A percentile compares a stretch with the other conserved stretches of the same genome.
These are phyloP conservation scores for Colletotrichum sp. DNA, from an alignment of 2,329 filamentous ascomycete genomes.

Conservation along the genomic window DNA sequence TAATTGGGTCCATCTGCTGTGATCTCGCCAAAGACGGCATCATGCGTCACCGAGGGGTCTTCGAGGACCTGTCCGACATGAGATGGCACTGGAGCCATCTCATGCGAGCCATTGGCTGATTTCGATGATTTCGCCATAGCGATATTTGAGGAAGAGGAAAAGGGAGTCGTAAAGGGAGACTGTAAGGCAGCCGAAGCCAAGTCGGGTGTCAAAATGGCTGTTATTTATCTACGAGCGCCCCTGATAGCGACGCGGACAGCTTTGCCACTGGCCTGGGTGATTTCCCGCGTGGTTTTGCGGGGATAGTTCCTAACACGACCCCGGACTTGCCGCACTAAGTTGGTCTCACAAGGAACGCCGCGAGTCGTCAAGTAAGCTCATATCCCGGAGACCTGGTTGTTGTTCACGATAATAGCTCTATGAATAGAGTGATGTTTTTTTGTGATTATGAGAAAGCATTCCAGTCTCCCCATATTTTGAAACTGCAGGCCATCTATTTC, in stretches of 20 bases:
- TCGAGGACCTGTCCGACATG: background rate
- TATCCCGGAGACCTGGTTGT: background rate
- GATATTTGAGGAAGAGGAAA: background rate
- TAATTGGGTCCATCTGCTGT: conserved; percentile 7
- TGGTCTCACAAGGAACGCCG: background rate
- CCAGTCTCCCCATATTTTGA: background rate
- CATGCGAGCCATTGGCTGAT: background rate
- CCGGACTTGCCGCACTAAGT: background rate
- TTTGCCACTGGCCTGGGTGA: background rate
- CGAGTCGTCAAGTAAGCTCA: background rate
- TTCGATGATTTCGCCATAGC: background rate
- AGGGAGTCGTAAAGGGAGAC: background rate
- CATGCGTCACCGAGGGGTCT: conserved; percentile 10
- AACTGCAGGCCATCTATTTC: background rate
- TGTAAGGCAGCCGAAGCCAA: background rate
- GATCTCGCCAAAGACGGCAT: conserved; percentile 41
- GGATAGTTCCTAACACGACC: background rate
- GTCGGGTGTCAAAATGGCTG: background rate
- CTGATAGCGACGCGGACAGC: background rate
- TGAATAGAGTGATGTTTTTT: background rate
- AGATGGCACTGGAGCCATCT: background rate
- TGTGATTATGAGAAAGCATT: background rate
- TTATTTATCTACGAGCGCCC: background rate
- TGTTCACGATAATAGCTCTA: background rate
- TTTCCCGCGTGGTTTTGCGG: background rate